Evolutionary conservation across 441 rosid genomes (phyloP), one percentile per base, ranked within the genome.

Genomic region (Gossypium trilobum): DNA sequence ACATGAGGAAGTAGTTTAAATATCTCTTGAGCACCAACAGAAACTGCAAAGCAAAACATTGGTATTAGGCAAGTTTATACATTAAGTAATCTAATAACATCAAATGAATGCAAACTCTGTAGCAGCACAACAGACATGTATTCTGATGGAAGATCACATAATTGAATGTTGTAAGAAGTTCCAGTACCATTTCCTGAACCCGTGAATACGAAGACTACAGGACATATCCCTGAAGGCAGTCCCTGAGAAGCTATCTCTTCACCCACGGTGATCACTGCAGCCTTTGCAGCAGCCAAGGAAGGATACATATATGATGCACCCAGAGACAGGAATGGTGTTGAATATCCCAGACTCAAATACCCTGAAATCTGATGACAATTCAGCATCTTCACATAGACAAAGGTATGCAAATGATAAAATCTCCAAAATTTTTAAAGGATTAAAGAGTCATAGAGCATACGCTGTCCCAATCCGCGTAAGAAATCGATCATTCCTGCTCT

Each of bases 1-100:
- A 88, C 84, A 76, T 88, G 97, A 75, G 97, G 97, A 85, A 91
- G 97, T 79, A 92, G 93, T 81, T 87, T 90, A 82, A 91, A 94
- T 71, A 94, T 90, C 84, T 91, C 96, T 74, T 89, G 99, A 2
- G 97, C 97, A 13, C 97, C 99, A 6, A 78, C 82, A 72, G 97
- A 90, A 79, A 87, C 99, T 94, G 76, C 56, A 36, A 27, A 65
- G 23, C 62, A 73, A 31, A n/a, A 14, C 27, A 72, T 5, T 33
- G 57, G 44, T 8, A 65, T 44, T 2, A 22, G 52, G 10, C 39
- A 65, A 42, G 54, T 22, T 65, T 5, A 65, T 46, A 6, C 55
- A 44, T 2, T 3, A 22, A 22, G 33, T 5, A 16, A 42, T 64
- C 14, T 42, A 22, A 22, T 65, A 11, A 66, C 13, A 23, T 48